These are phyloP conservation scores for Dactylella cylindrospora DNA, from an alignment of 2,329 filamentous ascomycete species.

Conservation along the genomic window DNA sequence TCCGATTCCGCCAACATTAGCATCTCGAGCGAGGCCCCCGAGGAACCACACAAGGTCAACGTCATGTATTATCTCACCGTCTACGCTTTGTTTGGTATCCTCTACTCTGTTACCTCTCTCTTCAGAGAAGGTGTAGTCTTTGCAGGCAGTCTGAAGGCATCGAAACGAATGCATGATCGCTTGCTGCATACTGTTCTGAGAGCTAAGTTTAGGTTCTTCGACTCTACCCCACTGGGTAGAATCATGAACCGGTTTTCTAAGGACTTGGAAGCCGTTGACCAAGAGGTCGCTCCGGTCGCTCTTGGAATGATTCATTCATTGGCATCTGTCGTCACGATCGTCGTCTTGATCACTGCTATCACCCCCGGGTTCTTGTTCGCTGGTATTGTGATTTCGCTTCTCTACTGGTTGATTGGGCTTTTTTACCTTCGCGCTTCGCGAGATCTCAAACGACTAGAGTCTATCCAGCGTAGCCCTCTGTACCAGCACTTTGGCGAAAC, in stretches of 20 bases:
- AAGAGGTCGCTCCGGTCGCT: slow-evolving; percentile 90
- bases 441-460: slow-evolving; percentile 92
- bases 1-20: slow-evolving; percentile 35
- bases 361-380: slow-evolving; percentile 90
- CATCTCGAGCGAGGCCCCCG: slow-evolving; percentile 53
- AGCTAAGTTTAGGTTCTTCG: slow-evolving; percentile 96
- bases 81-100: slow-evolving; percentile 76
- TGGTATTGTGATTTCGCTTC: slow-evolving; percentile 75
- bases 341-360: slow-evolving; percentile 81
- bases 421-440: slow-evolving; percentile 93
- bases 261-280: slow-evolving; percentile 90
- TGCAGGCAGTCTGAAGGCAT: slow-evolving; percentile 85
- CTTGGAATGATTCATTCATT: slow-evolving; percentile 70
- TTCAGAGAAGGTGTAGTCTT: slow-evolving; percentile 85
- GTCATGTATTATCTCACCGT: slow-evolving; percentile 79
- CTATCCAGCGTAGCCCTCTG: slow-evolving; percentile 86
- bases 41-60: slow-evolving; percentile 63
- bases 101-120: slow-evolving; percentile 78
- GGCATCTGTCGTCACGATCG: slow-evolving; percentile 75
- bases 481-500: slow-evolving; percentile 99
- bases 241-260: slow-evolving; percentile 99
- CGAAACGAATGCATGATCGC: slow-evolving; percentile 75
- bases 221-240: slow-evolving; percentile 90
- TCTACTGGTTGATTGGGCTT: slow-evolving; percentile 79
- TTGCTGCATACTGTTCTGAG: slow-evolving; percentile 78